Evolutionary conservation across 1,139 yeast genomes (phyloP).

Genomic region (Yamadazyma membranifaciens): DNA sequence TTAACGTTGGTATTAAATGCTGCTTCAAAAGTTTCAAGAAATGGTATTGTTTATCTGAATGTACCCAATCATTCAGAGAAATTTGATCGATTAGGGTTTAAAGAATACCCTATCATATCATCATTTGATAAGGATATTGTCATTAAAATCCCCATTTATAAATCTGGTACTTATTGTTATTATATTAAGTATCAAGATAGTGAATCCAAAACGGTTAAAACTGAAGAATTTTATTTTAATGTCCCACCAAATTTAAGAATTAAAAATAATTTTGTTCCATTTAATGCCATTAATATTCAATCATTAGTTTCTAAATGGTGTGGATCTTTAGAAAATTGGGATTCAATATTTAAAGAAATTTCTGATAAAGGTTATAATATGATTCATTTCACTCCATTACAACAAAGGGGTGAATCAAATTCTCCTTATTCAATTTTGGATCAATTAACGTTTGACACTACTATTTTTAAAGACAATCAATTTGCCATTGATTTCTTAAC

Average conservation of each 20-base stretch:
- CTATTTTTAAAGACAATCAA: constrained; percentile 48
- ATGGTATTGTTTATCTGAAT: constrained; percentile 73
- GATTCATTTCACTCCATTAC: constrained; percentile 95
- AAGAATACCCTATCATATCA: constrained; percentile 43
- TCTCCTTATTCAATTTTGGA: constrained; percentile 93
- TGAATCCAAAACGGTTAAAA: constrained; percentile 27
- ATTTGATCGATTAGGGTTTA: constrained; percentile 59
- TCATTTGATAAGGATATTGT: constrained; percentile 60
- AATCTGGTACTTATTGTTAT: constrained; percentile 81
- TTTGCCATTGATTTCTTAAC: constrained; percentile 27
- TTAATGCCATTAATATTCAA: constrained; percentile 81
- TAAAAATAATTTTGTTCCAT: constrained; percentile 56
- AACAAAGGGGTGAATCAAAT: constrained; percentile 80
- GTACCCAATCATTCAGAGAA: constrained; percentile 50
- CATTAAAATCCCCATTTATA: constrained; percentile 58
- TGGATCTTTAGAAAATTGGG: constrained; percentile 70
- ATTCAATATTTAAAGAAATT: constrained; percentile 56
- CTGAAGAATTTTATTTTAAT: constrained; percentile 67
- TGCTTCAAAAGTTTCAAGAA: constrained; percentile 67
- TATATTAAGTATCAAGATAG: constrained; percentile 50
- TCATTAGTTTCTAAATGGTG: constrained; percentile 91
- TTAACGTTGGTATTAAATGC: constrained; percentile 70
- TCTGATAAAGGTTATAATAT: constrained; percentile 82
- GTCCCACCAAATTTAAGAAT: constrained; percentile 76
- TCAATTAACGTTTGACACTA: constrained; percentile 74